Percentiles rank a stretch among this genome's conserved stretches.
phyloP scores from a whole-genome alignment of 2,329 filamentous ascomycete species.

The Achaetomium macrosporum region DNA sequence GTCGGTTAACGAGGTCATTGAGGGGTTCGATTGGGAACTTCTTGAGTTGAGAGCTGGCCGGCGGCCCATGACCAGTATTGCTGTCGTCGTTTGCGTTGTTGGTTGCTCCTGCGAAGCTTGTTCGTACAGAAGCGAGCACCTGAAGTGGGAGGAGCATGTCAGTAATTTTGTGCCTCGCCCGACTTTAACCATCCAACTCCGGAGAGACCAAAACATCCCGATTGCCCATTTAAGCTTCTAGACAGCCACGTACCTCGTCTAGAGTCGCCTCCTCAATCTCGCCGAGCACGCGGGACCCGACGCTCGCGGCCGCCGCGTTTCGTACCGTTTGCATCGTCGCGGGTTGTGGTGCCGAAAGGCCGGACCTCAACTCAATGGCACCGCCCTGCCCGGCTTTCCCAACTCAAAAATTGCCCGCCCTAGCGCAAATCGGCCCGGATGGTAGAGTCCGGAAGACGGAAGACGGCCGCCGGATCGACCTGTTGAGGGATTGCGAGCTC shows the following conservation, averaged over 20 bases:
- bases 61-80: conserved; percentile 8
- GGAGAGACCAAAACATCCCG: not conserved
- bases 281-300: conserved; percentile 45
- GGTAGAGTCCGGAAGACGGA: conserved; percentile 49
- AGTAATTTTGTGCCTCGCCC: not conserved
- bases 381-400: conserved; percentile 52
- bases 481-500: conserved; percentile 48
- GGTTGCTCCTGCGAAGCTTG: conserved; percentile 15
- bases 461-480: conserved; percentile 38
- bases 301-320: conserved; percentile 34
- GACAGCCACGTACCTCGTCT: conserved; percentile 45
- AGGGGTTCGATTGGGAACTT: conserved; percentile 40
- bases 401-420: conserved; percentile 44
- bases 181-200: conserved; percentile 2
- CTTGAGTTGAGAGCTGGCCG: conserved; percentile 1
- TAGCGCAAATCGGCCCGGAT: conserved; percentile 42
- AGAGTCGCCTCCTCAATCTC: conserved; percentile 53
- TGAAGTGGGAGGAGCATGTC: conserved; percentile 11
- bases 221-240: not conserved
- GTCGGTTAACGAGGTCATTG: conserved; percentile 40
- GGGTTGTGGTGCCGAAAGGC: conserved; percentile 6
- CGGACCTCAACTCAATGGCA: conserved; percentile 39
- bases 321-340: conserved; percentile 34
- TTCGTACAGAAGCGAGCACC: conserved; percentile 27
- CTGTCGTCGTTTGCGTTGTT: conserved; percentile 17